Evolutionary conservation across 768 basidiomycete species (phyloP).

Genomic region (Wakefieldia striispora): DNA sequence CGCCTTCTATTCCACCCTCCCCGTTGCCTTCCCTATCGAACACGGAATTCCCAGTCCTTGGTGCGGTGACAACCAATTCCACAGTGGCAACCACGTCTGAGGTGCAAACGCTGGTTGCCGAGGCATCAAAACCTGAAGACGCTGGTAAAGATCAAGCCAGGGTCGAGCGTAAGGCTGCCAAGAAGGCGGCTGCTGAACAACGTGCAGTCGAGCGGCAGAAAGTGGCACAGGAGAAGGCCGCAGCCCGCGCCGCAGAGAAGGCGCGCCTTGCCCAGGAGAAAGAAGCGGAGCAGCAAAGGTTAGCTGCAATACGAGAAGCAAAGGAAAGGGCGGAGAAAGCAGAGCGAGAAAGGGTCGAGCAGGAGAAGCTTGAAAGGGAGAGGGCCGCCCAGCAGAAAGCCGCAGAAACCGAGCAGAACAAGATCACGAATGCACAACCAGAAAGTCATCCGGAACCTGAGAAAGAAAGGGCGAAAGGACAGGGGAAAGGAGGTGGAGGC

Average conservation of each 20-base stretch:
- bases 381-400: conserved; percentile 29
- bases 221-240: conserved; percentile 56
- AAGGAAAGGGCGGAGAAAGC: conserved; percentile 37
- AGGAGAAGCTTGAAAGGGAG: conserved; percentile 42
- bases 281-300: conserved; percentile 51
- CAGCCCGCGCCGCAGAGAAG: conserved; percentile 49
- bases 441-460: conserved; percentile 29
- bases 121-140: conserved; percentile 31
- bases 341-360: conserved; percentile 36
- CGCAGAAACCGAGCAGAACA: conserved; percentile 38
- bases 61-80: conserved; percentile 15
- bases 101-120: conserved; percentile 18
- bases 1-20: conserved; percentile 36
- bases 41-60: conserved; percentile 74
- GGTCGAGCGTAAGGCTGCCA: conserved; percentile 60
- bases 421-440: conserved; percentile 32
- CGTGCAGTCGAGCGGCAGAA: conserved; percentile 62
- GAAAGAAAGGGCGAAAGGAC: conserved; percentile 29
- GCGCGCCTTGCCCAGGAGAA: conserved; percentile 54
- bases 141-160: conserved; percentile 50
- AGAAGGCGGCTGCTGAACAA: conserved; percentile 60
- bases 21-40: conserved; percentile 54
- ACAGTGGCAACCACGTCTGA: conserved; percentile 15
- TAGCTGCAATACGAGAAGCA: conserved; percentile 36
- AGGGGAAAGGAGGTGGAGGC: conserved; percentile 22